Conservation (phyloP, 345 rosid species). For the Firmiana major region DNA sequence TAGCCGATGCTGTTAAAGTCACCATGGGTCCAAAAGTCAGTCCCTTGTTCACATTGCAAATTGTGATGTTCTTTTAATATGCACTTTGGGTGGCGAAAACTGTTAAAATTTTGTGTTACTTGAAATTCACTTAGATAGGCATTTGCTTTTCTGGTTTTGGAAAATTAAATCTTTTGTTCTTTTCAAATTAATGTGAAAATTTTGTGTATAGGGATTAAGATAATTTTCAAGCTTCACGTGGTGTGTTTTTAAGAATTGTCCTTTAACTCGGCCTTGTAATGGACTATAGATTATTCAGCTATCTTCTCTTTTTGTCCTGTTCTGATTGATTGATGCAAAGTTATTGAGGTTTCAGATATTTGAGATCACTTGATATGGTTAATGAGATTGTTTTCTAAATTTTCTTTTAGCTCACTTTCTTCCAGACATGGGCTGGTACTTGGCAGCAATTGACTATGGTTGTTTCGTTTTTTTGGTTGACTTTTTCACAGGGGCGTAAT, state of each 20-base stretch:
- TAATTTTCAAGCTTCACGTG: neutral
- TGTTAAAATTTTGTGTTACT: neutral
- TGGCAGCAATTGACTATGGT: neutral
- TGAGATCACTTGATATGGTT: neutral
- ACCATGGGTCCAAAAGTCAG: conserved; percentile 76
- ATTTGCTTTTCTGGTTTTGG: neutral
- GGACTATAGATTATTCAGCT: neutral
- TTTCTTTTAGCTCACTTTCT: neutral
- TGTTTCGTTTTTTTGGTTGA: neutral
- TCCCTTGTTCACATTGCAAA: neutral
- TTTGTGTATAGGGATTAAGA: neutral
- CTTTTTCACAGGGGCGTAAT: conserved; percentile 39
- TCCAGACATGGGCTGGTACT: neutral
- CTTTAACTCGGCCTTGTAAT: neutral
- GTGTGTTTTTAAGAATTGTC: neutral
- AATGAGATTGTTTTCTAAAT: neutral
- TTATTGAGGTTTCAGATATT: neutral
- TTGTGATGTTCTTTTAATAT: neutral
- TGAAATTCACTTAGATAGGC: neutral
- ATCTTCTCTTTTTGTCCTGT: neutral
- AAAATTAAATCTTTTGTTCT: neutral
- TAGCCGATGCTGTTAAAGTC: conserved; percentile 63
- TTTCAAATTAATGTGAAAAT: neutral
- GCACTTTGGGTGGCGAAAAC: neutral
- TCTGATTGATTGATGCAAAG: neutral